Base-by-base conservation (phyloP, 2,329 filamentous ascomycete genomes). In the Fusarium bactridioides region DNA sequence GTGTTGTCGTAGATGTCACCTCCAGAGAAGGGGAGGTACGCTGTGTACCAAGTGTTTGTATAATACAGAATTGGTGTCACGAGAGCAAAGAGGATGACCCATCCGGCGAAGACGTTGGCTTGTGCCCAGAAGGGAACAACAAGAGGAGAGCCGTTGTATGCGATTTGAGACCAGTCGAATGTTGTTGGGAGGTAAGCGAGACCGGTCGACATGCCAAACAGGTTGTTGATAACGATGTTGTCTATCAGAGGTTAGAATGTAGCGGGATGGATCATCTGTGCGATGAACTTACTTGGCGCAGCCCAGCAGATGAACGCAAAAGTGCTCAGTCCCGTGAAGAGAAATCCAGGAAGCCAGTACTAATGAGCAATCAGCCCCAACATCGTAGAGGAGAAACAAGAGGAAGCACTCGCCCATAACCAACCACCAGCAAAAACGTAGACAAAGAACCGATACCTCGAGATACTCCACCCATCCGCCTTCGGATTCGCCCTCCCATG, bases 271-370 rank as follows among this genome's bases (percentile, higher is more conserved):
- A 31, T 31, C 31, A 31, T 0, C 12, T 31, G 31, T 31, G 5
- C 12, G 31, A 31, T 13, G 31, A 27, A 44, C 33, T 35, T 29
- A 62, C 60, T 60, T 10, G 60, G 60, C 0, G 60, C 27, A 27
- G 60, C 60, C 60, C 60, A 63, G 29, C 60, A 63, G 7, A 60
- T 48, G 3, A 63, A 63, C 0, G 60, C 60, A 9, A 63, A 63
- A 0, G 54, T 63, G 8, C 60, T 60, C 2, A 63, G n/a, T 0
- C 54, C 60, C 3, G 60, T 63, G 7, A 63, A 63, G 2, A 63
- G 27, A 1, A 60, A 63, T 0, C 60, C 60, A 6, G 60, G 60
- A 0, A 63, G 43, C 60, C 60, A 63, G 13, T 63, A 63, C 60
- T 62, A 16, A 45, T 16, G 0, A 7, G 1, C 2, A 5, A 2